phyloP scores from a whole-genome alignment of 306 rosid species.

The Cicer chorassanicum region DNA sequence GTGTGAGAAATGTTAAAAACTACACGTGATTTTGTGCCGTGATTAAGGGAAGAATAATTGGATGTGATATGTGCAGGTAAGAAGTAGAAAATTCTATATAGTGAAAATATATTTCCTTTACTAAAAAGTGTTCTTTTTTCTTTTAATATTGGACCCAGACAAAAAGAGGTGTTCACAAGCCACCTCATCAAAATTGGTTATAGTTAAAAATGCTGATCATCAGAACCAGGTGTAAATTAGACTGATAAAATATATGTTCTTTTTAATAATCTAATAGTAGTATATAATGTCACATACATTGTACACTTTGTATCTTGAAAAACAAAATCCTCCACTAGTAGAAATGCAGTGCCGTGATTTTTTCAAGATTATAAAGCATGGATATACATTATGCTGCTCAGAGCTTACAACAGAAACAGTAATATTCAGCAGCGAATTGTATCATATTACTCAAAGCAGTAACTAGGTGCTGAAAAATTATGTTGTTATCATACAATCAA shows the following conservation, averaged over 20 bases:
- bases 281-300: background rate
- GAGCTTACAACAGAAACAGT: background rate
- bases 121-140: background rate
- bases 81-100: background rate
- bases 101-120: background rate
- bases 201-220: constrained; percentile 1
- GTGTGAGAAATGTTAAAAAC: background rate
- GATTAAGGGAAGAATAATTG: background rate
- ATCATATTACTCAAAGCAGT: background rate
- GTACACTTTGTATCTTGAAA: background rate
- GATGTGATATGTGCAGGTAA: background rate
- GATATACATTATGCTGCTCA: background rate
- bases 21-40: background rate
- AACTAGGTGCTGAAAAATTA: background rate
- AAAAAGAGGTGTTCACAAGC: background rate
- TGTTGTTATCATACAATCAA: constrained; percentile 1
- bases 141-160: background rate
- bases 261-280: constrained; percentile 6
- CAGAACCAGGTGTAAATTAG: constrained; percentile 12
- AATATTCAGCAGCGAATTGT: too few relatives aligned
- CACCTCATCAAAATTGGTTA: constrained; percentile 1
- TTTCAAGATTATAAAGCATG: background rate
- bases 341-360: background rate
- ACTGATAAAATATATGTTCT: background rate
- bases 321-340: background rate